Conservation (phyloP, 345 rosid species). For the Abelmoschus esculentus region DNA sequence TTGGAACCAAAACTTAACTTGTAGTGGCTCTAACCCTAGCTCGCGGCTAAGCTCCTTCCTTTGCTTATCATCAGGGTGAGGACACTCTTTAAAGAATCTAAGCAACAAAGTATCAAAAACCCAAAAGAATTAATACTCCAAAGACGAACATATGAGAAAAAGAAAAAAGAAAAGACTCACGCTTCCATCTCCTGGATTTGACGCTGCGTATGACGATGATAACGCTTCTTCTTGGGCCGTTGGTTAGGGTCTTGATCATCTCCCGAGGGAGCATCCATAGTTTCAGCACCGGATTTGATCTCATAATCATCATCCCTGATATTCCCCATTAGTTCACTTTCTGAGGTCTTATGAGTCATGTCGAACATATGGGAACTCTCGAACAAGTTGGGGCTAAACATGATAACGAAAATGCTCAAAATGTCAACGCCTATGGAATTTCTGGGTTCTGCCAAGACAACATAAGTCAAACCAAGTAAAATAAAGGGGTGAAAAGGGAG, state of each 20-base stretch:
- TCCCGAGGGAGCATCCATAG: conserved; percentile 42
- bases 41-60: conserved; percentile 79
- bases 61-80: conserved; percentile 96
- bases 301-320: conserved; percentile 73
- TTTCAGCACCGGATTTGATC: conserved; percentile 73
- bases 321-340: conserved; percentile 42
- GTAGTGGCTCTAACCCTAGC: conserved; percentile 75
- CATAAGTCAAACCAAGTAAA: background rate
- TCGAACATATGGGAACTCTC: conserved; percentile 68
- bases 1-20: conserved; percentile 97
- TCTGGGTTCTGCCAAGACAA: conserved; percentile 11
- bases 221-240: conserved; percentile 72
- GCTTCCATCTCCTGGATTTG: conserved; percentile 95
- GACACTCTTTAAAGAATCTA: conserved; percentile 90
- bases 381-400: conserved; percentile 72
- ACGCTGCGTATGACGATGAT: conserved; percentile 87
- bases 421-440: background rate
- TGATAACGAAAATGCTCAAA: conserved; percentile 14
- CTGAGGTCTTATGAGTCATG: conserved; percentile 46
- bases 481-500: background rate
- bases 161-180: conserved; percentile 29
- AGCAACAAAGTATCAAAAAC: background rate
- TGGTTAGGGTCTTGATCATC: conserved; percentile 78
- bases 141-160: background rate
- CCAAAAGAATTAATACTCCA: background rate